These are phyloP conservation scores for Caryopteris hybrid DNA, from an alignment of 305 asterid species.

Conservation along the genomic window DNA sequence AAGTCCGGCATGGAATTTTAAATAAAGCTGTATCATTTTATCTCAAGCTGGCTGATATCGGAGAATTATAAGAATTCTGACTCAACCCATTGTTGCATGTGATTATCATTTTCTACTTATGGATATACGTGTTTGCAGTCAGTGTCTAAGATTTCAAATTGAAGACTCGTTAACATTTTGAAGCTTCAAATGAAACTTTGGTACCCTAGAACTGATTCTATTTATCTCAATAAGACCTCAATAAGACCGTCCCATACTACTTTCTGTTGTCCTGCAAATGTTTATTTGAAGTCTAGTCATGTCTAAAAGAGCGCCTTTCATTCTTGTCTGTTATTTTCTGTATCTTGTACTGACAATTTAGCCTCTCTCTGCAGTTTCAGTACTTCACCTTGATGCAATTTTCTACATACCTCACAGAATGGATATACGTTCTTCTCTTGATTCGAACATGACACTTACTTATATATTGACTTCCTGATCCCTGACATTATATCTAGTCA, in stretches of 20 bases:
- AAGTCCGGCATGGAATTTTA: background rate
- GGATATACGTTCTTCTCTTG: background rate
- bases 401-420: background rate
- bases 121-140: background rate
- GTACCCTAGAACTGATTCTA: background rate
- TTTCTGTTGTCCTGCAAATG: background rate
- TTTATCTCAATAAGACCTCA: constrained; percentile 1
- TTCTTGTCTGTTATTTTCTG: background rate
- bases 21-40: background rate
- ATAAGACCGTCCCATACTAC: background rate
- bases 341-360: background rate
- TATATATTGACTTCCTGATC: background rate
- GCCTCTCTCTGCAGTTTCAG: background rate
- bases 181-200: background rate
- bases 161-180: background rate
- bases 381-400: background rate
- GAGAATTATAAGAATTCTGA: constrained; percentile 5
- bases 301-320: background rate
- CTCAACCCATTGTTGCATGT: background rate
- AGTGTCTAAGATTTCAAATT: background rate
- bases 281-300: background rate
- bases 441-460: background rate
- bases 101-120: background rate
- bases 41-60: constrained; percentile 4
- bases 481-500: background rate